Conservation (phyloP, 169 alveolate species). For the Eimeria brunetti region DNA sequence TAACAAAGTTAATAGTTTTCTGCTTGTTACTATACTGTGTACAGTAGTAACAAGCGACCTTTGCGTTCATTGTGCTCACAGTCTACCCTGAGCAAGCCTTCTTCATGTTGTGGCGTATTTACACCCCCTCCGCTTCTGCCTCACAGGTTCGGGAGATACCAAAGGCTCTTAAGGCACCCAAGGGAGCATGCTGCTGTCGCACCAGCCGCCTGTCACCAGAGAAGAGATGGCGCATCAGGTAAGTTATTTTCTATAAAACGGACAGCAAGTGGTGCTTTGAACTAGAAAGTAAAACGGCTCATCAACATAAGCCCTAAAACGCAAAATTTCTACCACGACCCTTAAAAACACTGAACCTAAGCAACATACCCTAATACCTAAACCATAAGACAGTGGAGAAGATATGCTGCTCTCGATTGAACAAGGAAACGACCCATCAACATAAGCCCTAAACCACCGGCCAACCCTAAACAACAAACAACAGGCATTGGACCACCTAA, state of each 20-base stretch:
- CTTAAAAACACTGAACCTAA: no score
- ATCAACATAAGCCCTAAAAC: no score
- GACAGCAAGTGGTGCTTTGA: conserved; percentile 92
- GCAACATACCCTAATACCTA: no score
- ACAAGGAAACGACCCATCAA: no score
- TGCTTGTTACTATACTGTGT: no score
- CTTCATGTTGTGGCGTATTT: neutral
- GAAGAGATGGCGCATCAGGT: conserved; percentile 91
- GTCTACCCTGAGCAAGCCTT: neutral
- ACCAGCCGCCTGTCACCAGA: conserved; percentile 87
- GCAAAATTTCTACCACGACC: no score
- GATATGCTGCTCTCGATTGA: no score
- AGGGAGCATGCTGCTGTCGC: conserved; percentile 81
- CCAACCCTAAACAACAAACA: no score
- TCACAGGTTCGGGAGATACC: neutral
- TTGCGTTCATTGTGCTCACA: conserved; percentile 32
- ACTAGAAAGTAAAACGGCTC: conserved; percentile 91
- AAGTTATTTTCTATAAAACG: conserved; percentile 92
- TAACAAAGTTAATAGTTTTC: no score
- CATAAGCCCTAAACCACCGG: no score
- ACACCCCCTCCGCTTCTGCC: neutral
- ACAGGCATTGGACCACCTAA: no score
- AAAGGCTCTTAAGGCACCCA: neutral
- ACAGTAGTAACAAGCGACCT: conserved; percentile 55
- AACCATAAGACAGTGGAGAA: no score